phyloP scores from a whole-genome alignment of 345 rosid genomes.

The Lumnitzera littorea region DNA sequence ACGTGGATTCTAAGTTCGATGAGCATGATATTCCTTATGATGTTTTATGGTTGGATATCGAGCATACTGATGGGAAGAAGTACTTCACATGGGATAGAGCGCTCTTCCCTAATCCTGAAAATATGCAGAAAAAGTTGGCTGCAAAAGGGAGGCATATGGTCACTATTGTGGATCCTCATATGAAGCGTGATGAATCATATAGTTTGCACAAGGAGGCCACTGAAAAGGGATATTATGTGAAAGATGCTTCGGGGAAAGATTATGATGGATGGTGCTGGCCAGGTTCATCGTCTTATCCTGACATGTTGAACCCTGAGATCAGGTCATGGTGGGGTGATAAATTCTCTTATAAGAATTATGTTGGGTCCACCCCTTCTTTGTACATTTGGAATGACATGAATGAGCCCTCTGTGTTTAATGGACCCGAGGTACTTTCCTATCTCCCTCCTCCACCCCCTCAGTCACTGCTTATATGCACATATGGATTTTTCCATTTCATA shows the following conservation, averaged over 20 bases:
- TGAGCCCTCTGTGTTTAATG: constrained; percentile 99
- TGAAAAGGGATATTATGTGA: constrained; percentile 75
- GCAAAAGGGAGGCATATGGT: constrained; percentile 96
- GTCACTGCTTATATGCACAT: too few species aligned
- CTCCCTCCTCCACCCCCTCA: neutral
- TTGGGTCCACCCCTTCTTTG: constrained; percentile 83
- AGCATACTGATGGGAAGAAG: constrained; percentile 89
- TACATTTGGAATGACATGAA: constrained; percentile 99
- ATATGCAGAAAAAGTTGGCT: constrained; percentile 84
- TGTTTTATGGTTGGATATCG: constrained; percentile 97
- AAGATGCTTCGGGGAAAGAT: constrained; percentile 78
- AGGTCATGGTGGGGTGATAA: constrained; percentile 87
- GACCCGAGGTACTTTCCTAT: constrained; percentile 74
- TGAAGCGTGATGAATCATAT: constrained; percentile 82
- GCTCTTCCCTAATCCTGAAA: constrained; percentile 82
- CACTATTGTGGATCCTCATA: constrained; percentile 97
- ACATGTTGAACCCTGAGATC: constrained; percentile 80
- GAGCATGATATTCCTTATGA: constrained; percentile 96
- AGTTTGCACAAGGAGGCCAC: constrained; percentile 80
- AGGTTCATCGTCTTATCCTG: constrained; percentile 88
- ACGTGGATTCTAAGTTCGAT: constrained; percentile 90
- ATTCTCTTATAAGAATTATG: constrained; percentile 69
- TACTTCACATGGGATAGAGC: constrained; percentile 90
- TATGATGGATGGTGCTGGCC: constrained; percentile 99
- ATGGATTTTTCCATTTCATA: neutral